Base-by-base conservation (phyloP, 768 basidiomycete genomes). In the Leccinum subgranulosum region DNA sequence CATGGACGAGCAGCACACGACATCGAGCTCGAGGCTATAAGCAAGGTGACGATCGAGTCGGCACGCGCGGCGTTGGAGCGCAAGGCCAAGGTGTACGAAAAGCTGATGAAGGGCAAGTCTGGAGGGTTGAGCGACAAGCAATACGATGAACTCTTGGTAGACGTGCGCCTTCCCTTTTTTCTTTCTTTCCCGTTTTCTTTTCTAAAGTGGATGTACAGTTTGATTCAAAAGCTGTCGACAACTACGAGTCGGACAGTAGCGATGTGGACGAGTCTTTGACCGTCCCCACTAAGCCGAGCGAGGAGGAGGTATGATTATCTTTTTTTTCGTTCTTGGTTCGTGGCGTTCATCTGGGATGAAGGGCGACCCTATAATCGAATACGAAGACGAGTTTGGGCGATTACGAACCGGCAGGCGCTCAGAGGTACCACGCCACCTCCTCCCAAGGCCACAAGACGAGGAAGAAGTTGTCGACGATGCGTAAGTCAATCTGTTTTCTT, bases 331-430 rank as follows among this genome's bases (percentile, higher is more conserved):
- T 27, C 25, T 1, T 5, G 3, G 25, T 23, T 31, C 15, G 15
- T 25, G 4, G 6, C 29, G 6, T 39, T 70, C 2, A 60, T 53
- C 48, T 27, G 49, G 27, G 54, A 9, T 14, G 2, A 52, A 90
- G 85, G 79, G 85, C 55, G 91, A 94, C 63, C 90, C 90, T 11
- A 74, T 92, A 29, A 78, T 93, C 6, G 92, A 94, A 69, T 93
- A 92, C 58, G 84, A 88, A 67, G 92, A 94, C 61, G 92, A 94
- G 66, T 92, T 91, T 66, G 92, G 92, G 34, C 84, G 92, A n/a
- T 63, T 83, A 39, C 77, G 90, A 58, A 88, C 81, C 1, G 83
- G 81, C 17, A 80, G 78, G 51, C 81, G 81, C 10, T 93, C 92
- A 12, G 89, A 94, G 65, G 81, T 94, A 1, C 92, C 92, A 41